phyloP scores from a whole-genome alignment of 495 filamentous ascomycete species.

The Talaromyces trachyspermus region DNA sequence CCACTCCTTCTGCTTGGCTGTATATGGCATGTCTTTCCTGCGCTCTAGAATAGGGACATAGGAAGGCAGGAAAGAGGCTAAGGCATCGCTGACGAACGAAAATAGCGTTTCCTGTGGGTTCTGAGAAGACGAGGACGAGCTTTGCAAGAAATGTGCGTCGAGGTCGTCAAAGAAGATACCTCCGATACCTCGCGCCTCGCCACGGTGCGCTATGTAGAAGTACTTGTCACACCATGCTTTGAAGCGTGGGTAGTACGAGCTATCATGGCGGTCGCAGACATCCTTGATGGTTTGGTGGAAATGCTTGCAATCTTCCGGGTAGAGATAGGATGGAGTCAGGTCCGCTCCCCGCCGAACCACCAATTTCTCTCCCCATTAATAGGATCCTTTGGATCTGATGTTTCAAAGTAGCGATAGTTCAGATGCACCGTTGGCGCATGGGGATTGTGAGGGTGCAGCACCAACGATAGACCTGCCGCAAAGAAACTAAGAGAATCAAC shows the following conservation, averaged over 20 bases:
- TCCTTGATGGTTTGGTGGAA: slow-evolving; percentile 93
- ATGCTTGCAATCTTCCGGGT: slow-evolving; percentile 92
- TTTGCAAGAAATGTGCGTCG: slow-evolving; percentile 55
- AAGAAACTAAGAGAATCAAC: slow-evolving; percentile 86
- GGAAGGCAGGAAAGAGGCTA: slow-evolving; percentile 81
- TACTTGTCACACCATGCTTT: slow-evolving; percentile 99
- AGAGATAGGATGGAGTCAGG: slow-evolving; percentile 88
- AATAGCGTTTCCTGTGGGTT: slow-evolving; percentile 89
- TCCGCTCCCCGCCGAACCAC: slow-evolving; percentile 99
- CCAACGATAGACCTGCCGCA: slow-evolving; percentile 84
- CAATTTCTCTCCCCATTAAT: slow-evolving; percentile 71
- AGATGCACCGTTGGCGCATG: slow-evolving; percentile 97
- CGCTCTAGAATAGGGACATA: slow-evolving; percentile 84
- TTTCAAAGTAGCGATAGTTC: slow-evolving; percentile 99
- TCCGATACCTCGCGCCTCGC: slow-evolving; percentile 81
- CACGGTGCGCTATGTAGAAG: slow-evolving; percentile 86
- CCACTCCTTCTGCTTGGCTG: slow-evolving; percentile 82
- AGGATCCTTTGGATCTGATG: slow-evolving; percentile 48
- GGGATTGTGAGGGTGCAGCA: slow-evolving; percentile 87
- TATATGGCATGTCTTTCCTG: slow-evolving; percentile 87
- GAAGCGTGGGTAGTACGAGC: slow-evolving; percentile 86
- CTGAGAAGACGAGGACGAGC: slow-evolving; percentile 43
- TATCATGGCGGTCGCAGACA: slow-evolving; percentile 89
- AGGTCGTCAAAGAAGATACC: slow-evolving; percentile 99
- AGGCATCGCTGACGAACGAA: slow-evolving; percentile 77